A percentile compares a stretch with the other conserved stretches of the same genome.
phyloP scores from a whole-genome alignment of 2,329 filamentous ascomycete species.

The Aspergillus sp. region DNA sequence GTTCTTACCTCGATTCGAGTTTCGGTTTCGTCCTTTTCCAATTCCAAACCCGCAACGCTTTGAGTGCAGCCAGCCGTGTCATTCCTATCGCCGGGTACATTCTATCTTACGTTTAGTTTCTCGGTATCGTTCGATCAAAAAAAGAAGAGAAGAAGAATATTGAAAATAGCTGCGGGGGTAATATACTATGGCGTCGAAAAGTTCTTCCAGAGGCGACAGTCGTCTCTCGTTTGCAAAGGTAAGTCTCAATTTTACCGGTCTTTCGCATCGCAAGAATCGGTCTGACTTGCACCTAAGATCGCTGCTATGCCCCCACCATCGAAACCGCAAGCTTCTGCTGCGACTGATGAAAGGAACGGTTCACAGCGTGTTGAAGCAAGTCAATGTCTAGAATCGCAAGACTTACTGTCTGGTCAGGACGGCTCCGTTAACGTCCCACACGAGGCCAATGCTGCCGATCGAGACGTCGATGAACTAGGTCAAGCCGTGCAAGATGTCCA shows the following conservation, averaged over 20 bases:
- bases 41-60: slow-evolving; percentile 12
- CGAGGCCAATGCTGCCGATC: slow-evolving; percentile 14
- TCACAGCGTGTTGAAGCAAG: slow-evolving; percentile 14
- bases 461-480: slow-evolving; percentile 25
- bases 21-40: slow-evolving; percentile 19
- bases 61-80: slow-evolving; percentile 12
- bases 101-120: too few relatives aligned
- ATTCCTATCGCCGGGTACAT: slow-evolving; percentile 14
- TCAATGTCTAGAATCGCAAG: slow-evolving; percentile 14
- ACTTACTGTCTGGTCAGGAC: slow-evolving; percentile 14
- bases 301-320: slow-evolving; percentile 37
- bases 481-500: slow-evolving; percentile 29
- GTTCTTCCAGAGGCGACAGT: slow-evolving; percentile 20
- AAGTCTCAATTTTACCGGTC: slow-evolving; percentile 17
- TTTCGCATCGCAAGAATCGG: not conserved
- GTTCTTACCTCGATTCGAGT: slow-evolving; percentile 30
- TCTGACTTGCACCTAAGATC: slow-evolving; percentile 30
- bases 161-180: slow-evolving; percentile 7
- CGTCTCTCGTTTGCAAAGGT: slow-evolving; percentile 73
- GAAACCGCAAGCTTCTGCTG: slow-evolving; percentile 18
- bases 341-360: slow-evolving; percentile 22
- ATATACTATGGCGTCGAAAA: slow-evolving; percentile 28
- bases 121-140: slow-evolving; percentile 11
- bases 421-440: slow-evolving; percentile 11
- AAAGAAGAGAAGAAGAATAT: slow-evolving; percentile 3